Percentiles rank a stretch among this genome's conserved stretches.
Conservation (phyloP, 2,329 filamentous ascomycete genomes). For the Botryotinia narcissicola region DNA sequence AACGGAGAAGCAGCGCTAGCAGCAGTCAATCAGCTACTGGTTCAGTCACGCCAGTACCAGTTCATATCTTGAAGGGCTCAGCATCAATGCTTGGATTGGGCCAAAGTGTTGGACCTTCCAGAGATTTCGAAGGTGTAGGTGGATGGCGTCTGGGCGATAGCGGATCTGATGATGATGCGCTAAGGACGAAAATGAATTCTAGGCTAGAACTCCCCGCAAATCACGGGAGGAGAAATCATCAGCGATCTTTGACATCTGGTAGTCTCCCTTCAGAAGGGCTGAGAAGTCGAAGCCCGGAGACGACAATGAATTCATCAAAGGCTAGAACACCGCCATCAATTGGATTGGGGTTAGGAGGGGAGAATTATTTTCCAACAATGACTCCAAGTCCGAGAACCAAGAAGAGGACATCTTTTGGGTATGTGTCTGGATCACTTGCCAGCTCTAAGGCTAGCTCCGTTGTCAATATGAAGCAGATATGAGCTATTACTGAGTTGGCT, state of each 20-base stretch:
- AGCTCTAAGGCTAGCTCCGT: constrained; percentile 32
- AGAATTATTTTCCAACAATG: constrained; percentile 29
- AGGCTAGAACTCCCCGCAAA: constrained; percentile 50
- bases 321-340: constrained; percentile 47
- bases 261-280: constrained; percentile 26
- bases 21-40: constrained; percentile 31
- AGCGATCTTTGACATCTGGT: constrained; percentile 41
- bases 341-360: constrained; percentile 14
- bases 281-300: constrained; percentile 37
- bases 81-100: constrained; percentile 42
- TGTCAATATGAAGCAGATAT: constrained; percentile 33
- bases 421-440: constrained; percentile 26
- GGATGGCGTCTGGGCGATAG: constrained; percentile 52
- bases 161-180: constrained; percentile 40
- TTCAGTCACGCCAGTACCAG: constrained; percentile 30
- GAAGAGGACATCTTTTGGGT: constrained; percentile 26
- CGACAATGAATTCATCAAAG: constrained; percentile 46
- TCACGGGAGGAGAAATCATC: constrained; percentile 44
- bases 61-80: constrained; percentile 24
- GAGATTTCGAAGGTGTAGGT: constrained; percentile 59
- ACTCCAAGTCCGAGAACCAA: constrained; percentile 23
- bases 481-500: neutral
- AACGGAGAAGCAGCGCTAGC: constrained; percentile 35
- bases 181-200: constrained; percentile 54
- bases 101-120: constrained; percentile 50